Base-by-base conservation (phyloP, 345 rosid genomes). In the Zanthoxylum bungeanum region DNA sequence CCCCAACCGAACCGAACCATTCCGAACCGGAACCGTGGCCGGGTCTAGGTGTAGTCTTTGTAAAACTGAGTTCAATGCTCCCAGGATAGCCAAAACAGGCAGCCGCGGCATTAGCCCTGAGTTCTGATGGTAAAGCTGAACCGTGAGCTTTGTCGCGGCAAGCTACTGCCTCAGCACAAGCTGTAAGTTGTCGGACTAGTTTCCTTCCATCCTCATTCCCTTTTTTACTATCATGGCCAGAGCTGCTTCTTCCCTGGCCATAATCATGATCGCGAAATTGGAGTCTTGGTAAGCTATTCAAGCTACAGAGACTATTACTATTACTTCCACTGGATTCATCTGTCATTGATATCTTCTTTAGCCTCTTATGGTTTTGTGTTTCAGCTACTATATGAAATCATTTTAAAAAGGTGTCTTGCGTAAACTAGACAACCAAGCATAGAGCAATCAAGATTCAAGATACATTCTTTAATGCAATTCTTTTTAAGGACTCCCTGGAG, bases 131-230 rank as follows among this genome's bases (percentile, higher is more conserved):
- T 33, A 85, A 66, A 9, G 80, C 68, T 1, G 87, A 84, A 53
- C 87, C 86, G 27, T 76, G 77, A 22, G 68, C 25, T 65, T 81
- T 86, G 72, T 88, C 85, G 0, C 82, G 78, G n/a, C 86, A 86
- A 61, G 87, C 88, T 72, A 86, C 88, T 17, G 89, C 93, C 75
- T 83, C 87, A 0, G 89, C 86, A 44, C 87, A 86, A 37, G 86
- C 76, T 7, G 81, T 73, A 56, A 86, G 90, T 52, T 79, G 93
- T 60, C 83, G 80, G 1, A 86, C 84, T 2, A 88, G 72, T 69
- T 70, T 84, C 87, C 76, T 83, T 60, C 76, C 80, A 44, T 84
- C 83, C 55, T 31, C 68, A 8, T 51, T 61, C 3, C 68, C 74
- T 52, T 71, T 77, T 42, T 79, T 84, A 60, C 62, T 60, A 72